These are phyloP conservation scores for Solanum etuberosum DNA, from an alignment of 257 asterid genomes.

Conservation along the genomic window DNA sequence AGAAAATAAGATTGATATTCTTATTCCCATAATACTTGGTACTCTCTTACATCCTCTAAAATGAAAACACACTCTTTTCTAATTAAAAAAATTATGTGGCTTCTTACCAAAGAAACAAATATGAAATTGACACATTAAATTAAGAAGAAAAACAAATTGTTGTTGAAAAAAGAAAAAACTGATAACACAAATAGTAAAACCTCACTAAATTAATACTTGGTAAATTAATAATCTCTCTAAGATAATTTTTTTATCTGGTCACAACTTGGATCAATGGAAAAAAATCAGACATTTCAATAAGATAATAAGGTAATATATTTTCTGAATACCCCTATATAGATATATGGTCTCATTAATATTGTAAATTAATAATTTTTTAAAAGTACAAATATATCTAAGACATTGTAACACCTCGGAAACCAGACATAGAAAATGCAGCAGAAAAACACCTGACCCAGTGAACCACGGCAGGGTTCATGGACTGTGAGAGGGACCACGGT, in stretches of 20 bases:
- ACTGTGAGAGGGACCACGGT: too few species aligned
- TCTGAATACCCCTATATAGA: too few species aligned
- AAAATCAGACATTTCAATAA: too few species aligned
- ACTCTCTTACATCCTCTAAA: neutral
- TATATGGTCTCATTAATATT: neutral
- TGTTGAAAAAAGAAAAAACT: neutral
- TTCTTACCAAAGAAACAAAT: neutral
- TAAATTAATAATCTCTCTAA: too few species aligned
- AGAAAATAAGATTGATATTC: neutral
- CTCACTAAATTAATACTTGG: too few species aligned
- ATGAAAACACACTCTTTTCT: neutral
- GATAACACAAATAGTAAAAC: neutral
- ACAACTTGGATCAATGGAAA: neutral
- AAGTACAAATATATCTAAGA: too few species aligned
- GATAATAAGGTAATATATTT: too few species aligned
- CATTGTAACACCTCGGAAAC: too few species aligned
- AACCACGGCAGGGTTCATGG: too few species aligned
- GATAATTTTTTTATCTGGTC: too few species aligned
- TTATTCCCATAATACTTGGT: neutral
- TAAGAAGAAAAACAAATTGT: neutral
- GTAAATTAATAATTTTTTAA: fast-evolving
- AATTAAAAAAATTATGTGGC: neutral
- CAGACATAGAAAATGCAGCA: too few species aligned
- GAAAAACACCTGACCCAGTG: too few species aligned
- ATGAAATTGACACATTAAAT: neutral